Base-by-base conservation (phyloP, 768 basidiomycete species). In the Leccinellum luteum region DNA sequence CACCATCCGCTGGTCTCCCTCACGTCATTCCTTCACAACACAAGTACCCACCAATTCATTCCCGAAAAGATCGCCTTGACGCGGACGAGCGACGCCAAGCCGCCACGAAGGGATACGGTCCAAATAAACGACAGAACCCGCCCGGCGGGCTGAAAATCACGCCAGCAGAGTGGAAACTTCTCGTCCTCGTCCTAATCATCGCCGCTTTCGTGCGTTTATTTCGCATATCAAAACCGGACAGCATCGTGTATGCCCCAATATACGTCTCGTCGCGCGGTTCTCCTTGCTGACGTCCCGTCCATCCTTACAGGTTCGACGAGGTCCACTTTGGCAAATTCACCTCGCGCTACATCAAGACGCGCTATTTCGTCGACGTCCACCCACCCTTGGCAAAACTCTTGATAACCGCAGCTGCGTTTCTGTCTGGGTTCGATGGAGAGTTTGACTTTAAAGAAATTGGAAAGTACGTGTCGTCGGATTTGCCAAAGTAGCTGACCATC, bases 291-390 rank as follows among this genome's bases (percentile, higher is more conserved):
- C 27, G 4, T 32, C 28, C 31, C 14, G 15, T 52, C 31, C 32
- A 35, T 48, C 4, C 47, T 3, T 59, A 23, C 65, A 97, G 95
- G 44, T 98, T 98, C 72, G 96, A 98, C 70, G 96, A 98, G 73
- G 96, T 98, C 0, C 96, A 98, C 71, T 98, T 98, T 72, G 96
- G 96, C 59, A 97, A 97, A 73, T 98, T 98, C 69, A 94, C 96
- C 6, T 81, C 84, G 48, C 91, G 90, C 69, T 98, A 98, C 69
- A 91, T 98, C 80, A 92, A 92, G 78, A 87, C 89, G 38, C 82
- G 86, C 61, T 94, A 92, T 73, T 94, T 90, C 66, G 88, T 90
- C 67, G 97, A 99, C 71, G 96, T 99, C 2, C 97, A 99, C 68
- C 97, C 97, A 1, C 97, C 97, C 4, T 79, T 99, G 17, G 97